These are phyloP conservation scores for Astrothelium subdiscretum DNA, from an alignment of 495 filamentous ascomycete species.

Conservation along the genomic window DNA sequence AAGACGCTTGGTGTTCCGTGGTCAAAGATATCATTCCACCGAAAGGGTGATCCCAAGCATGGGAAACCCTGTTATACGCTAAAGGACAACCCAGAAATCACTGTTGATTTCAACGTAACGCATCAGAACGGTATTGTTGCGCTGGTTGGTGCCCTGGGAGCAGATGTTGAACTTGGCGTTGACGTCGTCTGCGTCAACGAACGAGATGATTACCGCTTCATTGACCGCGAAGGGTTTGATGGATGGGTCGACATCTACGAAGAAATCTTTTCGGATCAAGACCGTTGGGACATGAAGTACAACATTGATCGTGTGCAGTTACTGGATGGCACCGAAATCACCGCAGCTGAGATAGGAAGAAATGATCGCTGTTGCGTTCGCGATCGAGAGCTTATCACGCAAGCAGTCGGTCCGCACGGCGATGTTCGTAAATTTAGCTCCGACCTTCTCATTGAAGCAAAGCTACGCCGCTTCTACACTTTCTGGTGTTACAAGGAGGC, in stretches of 20 bases:
- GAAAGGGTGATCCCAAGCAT: constrained; percentile 42
- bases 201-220: constrained; percentile 42
- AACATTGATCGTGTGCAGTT: constrained; percentile 26
- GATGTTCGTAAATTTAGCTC: constrained; percentile 24
- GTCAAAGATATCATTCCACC: constrained; percentile 47
- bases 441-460: constrained; percentile 38
- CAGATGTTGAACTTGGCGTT: constrained; percentile 39
- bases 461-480: constrained; percentile 70
- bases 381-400: constrained; percentile 22
- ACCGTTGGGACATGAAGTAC: constrained; percentile 47
- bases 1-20: constrained; percentile 54
- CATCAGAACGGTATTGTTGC: constrained; percentile 76
- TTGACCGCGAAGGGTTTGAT: constrained; percentile 42
- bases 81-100: constrained; percentile 11
- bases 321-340: constrained; percentile 23
- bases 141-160: constrained; percentile 34
- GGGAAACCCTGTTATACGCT: constrained; percentile 50
- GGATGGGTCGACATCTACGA: constrained; percentile 65
- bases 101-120: constrained; percentile 74
- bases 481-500: constrained; percentile 86
- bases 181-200: constrained; percentile 71
- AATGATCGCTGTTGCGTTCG: constrained; percentile 21
- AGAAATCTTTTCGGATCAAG: constrained; percentile 58
- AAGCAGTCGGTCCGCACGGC: constrained; percentile 10
- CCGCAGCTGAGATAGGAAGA: constrained; percentile 21